phyloP scores from a whole-genome alignment of 768 basidiomycete genomes.

The Boletus tomentosulus region DNA sequence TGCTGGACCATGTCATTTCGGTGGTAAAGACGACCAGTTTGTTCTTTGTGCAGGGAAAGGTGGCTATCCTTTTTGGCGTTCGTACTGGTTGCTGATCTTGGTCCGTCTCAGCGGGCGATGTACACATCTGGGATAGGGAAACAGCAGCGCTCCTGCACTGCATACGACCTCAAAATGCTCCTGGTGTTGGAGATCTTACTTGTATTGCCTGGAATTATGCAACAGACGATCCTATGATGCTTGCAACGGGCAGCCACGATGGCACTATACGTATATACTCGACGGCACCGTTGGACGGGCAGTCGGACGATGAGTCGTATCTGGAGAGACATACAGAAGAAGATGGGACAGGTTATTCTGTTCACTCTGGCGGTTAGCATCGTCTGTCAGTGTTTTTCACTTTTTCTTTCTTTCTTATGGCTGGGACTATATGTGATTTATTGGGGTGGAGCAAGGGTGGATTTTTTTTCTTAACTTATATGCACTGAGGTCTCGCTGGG shows the following conservation, averaged over 20 bases:
- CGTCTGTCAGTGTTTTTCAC: conserved; percentile 1
- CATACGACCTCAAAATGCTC: conserved; percentile 50
- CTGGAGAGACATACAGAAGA: conserved; percentile 22
- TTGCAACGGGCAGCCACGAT: conserved; percentile 75
- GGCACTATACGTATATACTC: conserved; percentile 76
- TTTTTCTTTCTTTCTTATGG: not conserved
- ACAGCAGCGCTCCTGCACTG: conserved; percentile 69
- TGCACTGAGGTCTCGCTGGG: conserved; percentile 10
- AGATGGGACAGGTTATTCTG: conserved; percentile 22
- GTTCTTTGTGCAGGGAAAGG: conserved; percentile 78
- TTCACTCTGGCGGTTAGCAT: conserved; percentile 26
- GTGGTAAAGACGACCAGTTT: conserved; percentile 73
- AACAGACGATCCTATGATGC: conserved; percentile 45
- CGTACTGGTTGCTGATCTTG: not conserved
- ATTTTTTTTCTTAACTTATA: conserved; percentile 20
- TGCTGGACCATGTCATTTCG: conserved; percentile 79
- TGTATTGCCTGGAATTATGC: conserved; percentile 79
- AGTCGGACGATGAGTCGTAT: conserved; percentile 24
- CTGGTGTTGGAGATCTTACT: conserved; percentile 63
- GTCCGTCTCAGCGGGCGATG: conserved; percentile 59
- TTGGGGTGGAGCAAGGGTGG: conserved; percentile 3
- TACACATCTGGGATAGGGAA: conserved; percentile 85
- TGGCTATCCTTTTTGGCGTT: conserved; percentile 19
- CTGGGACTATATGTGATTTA: conserved; percentile 11
- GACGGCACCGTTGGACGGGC: conserved; percentile 29